Conservation (phyloP, 2,329 filamentous ascomycete genomes). For the Penicillium sp. region DNA sequence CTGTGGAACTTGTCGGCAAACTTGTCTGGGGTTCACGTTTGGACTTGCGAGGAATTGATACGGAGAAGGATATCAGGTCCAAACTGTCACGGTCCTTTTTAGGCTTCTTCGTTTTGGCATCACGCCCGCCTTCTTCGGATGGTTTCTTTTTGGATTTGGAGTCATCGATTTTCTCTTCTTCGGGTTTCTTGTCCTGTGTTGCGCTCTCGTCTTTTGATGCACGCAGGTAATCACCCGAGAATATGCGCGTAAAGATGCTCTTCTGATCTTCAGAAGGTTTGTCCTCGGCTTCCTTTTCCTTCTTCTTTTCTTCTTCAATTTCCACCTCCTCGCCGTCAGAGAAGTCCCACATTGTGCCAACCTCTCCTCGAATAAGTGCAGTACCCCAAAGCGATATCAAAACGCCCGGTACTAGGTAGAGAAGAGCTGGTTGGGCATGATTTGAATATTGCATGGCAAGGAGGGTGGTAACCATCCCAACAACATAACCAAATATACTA, state of each 20-base stretch:
- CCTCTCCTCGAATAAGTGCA: constrained; percentile 68
- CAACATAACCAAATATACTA: constrained; percentile 70
- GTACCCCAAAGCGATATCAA: constrained; percentile 73
- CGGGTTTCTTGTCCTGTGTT: neutral
- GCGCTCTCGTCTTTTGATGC: neutral
- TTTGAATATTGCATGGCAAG: constrained; percentile 73
- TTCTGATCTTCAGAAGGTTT: constrained; percentile 11
- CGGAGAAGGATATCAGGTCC: constrained; percentile 35
- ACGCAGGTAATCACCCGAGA: constrained; percentile 24
- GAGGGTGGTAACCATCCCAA: constrained; percentile 76
- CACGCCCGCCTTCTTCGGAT: constrained; percentile 6
- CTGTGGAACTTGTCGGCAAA: neutral
- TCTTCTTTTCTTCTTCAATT: constrained; percentile 27
- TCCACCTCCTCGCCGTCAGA: constrained; percentile 63
- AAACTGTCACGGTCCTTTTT: constrained; percentile 19
- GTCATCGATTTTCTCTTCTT: constrained; percentile 7
- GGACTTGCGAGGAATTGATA: constrained; percentile 31
- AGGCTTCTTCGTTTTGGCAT: constrained; percentile 12
- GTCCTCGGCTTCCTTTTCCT: constrained; percentile 48
- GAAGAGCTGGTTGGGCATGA: constrained; percentile 82
- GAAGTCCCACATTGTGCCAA: constrained; percentile 75
- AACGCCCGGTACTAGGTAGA: constrained; percentile 90
- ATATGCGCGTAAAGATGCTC: constrained; percentile 31
- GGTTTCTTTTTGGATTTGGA: constrained; percentile 39
- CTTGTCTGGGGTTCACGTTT: neutral